These are phyloP conservation scores for Coemansia guatemalensis DNA, from an alignment of 192 early-diverging fungal species.

Conservation along the genomic window DNA sequence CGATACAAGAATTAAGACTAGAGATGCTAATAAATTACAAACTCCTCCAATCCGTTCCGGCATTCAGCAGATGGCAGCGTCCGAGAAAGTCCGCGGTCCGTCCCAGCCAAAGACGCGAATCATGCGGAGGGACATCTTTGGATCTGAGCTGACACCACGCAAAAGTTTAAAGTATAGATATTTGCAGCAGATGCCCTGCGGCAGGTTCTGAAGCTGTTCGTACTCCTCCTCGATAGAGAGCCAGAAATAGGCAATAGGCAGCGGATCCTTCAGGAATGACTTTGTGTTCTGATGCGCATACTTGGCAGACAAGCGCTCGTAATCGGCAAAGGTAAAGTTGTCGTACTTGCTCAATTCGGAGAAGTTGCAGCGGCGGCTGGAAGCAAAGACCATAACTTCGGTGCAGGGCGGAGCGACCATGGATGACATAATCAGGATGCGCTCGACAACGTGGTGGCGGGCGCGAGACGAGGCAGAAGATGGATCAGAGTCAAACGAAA, in stretches of 20 bases:
- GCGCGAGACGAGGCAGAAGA: neutral
- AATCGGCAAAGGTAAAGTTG: conserved; percentile 48
- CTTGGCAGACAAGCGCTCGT: conserved; percentile 26
- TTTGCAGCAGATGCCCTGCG: conserved; percentile 38
- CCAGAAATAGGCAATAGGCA: conserved; percentile 55
- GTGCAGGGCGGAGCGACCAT: conserved; percentile 35
- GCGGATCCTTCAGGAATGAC: conserved; percentile 11
- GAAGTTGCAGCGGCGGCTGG: conserved; percentile 31
- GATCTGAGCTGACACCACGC: conserved; percentile 14
- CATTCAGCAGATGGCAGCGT: conserved; percentile 29
- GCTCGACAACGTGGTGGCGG: conserved; percentile 36
- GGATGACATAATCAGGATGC: conserved; percentile 32
- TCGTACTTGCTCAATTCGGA: conserved; percentile 39
- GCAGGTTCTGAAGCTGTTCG: conserved; percentile 40
- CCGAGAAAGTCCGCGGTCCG: conserved; percentile 34
- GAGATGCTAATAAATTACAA: conserved; percentile 3
- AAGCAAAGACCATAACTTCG: conserved; percentile 53
- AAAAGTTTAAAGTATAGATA: conserved; percentile 50
- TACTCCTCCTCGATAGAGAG: conserved; percentile 41
- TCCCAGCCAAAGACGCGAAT: conserved; percentile 45
- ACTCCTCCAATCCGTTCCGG: neutral
- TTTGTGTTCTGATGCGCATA: neutral
- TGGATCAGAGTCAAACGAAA: conserved; percentile 10
- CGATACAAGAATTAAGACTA: neutral
- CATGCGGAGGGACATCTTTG: conserved; percentile 26